phyloP scores from a whole-genome alignment of 2,329 filamentous ascomycete genomes.

The Fusarium pseudonygamai region DNA sequence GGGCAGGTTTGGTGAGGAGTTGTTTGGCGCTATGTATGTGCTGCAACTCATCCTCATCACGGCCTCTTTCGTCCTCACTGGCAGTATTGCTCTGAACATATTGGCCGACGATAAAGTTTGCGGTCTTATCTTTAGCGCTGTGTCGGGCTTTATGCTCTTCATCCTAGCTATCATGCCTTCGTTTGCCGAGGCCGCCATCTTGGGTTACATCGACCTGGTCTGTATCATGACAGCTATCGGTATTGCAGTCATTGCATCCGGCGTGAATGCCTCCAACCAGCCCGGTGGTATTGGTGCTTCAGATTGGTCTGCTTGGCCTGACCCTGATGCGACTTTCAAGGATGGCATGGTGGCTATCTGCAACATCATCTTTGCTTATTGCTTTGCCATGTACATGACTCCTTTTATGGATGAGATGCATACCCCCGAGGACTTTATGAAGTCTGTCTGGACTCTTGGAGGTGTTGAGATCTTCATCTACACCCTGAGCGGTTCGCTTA shows the following conservation, averaged over 20 bases:
- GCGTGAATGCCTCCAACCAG: constrained; percentile 47
- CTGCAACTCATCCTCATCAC: constrained; percentile 72
- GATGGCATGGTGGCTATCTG: constrained; percentile 65
- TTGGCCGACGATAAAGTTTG: constrained; percentile 62
- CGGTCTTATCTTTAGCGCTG: constrained; percentile 51
- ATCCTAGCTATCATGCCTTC: constrained; percentile 54
- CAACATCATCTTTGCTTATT: constrained; percentile 75
- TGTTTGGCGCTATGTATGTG: constrained; percentile 65
- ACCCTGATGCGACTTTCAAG: constrained; percentile 53
- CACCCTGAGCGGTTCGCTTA: constrained; percentile 67
- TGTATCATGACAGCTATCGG: constrained; percentile 62
- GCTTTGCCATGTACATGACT: constrained; percentile 57
- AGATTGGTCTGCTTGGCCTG: constrained; percentile 52
- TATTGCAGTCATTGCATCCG: constrained; percentile 70
- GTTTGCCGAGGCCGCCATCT: constrained; percentile 45
- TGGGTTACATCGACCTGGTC: constrained; percentile 41
- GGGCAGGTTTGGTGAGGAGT: constrained; percentile 64
- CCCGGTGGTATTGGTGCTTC: constrained; percentile 10
- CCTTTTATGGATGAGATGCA: constrained; percentile 59
- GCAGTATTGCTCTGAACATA: constrained; percentile 70
- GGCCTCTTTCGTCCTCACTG: constrained; percentile 72
- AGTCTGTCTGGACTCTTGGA: constrained; percentile 68
- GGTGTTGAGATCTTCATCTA: constrained; percentile 68
- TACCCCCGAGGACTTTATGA: constrained; percentile 51
- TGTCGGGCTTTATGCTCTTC: constrained; percentile 51